Evolutionary conservation across 2,329 filamentous ascomycete genomes (phyloP), one percentile per base, ranked within the genome.

Genomic region (Sordariomycetes sp.): DNA sequence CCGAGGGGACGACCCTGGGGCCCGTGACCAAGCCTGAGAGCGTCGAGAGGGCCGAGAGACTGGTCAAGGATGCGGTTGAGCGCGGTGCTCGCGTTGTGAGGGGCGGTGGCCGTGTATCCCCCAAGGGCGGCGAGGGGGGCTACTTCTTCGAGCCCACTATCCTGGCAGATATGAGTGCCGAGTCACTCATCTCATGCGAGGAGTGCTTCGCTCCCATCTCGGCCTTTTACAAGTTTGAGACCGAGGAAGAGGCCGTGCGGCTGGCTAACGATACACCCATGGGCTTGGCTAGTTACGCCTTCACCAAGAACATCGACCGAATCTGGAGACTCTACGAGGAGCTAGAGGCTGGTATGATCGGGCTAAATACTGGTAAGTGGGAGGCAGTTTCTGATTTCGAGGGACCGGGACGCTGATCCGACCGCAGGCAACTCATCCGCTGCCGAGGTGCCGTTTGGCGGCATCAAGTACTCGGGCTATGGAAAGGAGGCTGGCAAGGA

Each of bases 131-230:
- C 8, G 28, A 32, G 28, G 28, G 28, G 4, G 95, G 95, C 75
- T 99, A 95, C 76, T 3, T 65, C 64, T 96, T 88, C 75, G 82
- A 92, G 67, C 90, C 90, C 2, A 97, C 94, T 0, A 88, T 97
- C 50, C 83, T 99, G 61, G 86, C 88, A 11, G 89, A 88, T 62
- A 93, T 96, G 86, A 96, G 79, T 12, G 76, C 80, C 60, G 84
- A 92, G 48, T 97, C 97, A 93, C 79, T 82, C 60, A 80, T 97
- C 64, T 86, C 89, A 4, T 77, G 77, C 1, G 93, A 97, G 72
- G 94, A 99, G 77, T 97, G 93, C 0, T 99, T 99, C 69, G 94
- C 93, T 0, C 94, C 94, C 2, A 88, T 97, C 0, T 93, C 92
- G 0, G 93, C 89, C 0, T 73, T 97, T 16, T 97, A 96, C 77